Base-by-base conservation (phyloP, 257 asterid genomes). In the Lycium barbarum region DNA sequence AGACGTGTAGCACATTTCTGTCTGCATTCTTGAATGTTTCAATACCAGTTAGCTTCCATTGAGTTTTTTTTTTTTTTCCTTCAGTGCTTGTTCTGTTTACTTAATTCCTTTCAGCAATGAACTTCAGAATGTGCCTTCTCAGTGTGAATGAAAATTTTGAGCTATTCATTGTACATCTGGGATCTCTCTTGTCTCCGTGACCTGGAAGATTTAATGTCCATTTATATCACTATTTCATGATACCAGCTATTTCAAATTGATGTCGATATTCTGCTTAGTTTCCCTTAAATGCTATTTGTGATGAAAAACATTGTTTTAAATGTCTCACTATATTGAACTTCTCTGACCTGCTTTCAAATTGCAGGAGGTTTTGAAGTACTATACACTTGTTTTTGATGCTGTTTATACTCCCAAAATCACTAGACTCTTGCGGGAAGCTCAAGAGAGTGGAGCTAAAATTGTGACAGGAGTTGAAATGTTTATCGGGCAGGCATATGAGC, bases 381-480 rank as follows among this genome's bases (percentile, higher is more conserved):
- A 94, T 54, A 91, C 90, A 81, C 93, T 97, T 9, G 98, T 94
- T 22, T 97, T 95, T n/a, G 99, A 97, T 72, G 98, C 98, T 57
- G 96, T 97, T 38, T 95, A 97, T 91, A 91, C 98, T 13, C 98
- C 98, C 73, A 95, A 90, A 91, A 93, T 92, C 87, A 95, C 99
- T 8, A 87, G 98, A 85, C 90, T 97, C 62, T 81, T 95, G 70
- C 88, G 91, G 14, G 98, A 97, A 85, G 98, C 98, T 67, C 89
- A 87, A 80, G 98, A 97, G 81, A 68, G 78, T 40, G 99, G 99
- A 68, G 94, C 95, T 73, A 92, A 88, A 89, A 91, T 93, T 66
- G 99, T 97, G 15, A 89, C 92, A 3, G 99, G 99, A 54, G 92
- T 93, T 20, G 98, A 94, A 78, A 97, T 97, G 98, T 95, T 97